Evolutionary conservation across 441 rosid species (phyloP).

Genomic region (Lepidium campestre): DNA sequence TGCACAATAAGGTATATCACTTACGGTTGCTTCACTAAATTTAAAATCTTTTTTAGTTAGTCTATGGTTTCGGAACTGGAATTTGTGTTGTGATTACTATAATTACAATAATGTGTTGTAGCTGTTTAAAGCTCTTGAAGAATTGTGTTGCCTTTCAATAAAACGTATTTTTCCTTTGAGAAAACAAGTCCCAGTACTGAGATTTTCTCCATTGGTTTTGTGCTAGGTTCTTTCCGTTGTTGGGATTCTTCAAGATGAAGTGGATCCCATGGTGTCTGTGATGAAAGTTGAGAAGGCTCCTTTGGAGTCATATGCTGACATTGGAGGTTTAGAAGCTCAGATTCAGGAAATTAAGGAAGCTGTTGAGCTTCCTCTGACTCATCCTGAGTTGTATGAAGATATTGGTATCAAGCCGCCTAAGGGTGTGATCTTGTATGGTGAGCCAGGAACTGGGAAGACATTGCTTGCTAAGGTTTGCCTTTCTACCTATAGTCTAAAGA

Average conservation of each 20-base stretch:
- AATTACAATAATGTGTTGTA: not conserved
- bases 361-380: constrained; percentile 95
- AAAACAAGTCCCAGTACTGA: not conserved
- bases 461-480: constrained; percentile 81
- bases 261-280: constrained; percentile 95
- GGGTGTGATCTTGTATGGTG: constrained; percentile 95
- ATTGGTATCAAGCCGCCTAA: constrained; percentile 95
- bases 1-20: constrained; percentile 80
- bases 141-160: not conserved
- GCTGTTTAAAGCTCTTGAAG: not conserved
- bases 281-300: constrained; percentile 99
- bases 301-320: constrained; percentile 89
- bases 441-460: constrained; percentile 96
- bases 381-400: constrained; percentile 93
- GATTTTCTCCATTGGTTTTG: not conserved
- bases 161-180: too few species aligned
- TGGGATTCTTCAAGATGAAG: constrained; percentile 94
- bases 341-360: constrained; percentile 97
- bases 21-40: not conserved
- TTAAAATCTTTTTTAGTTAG: not conserved
- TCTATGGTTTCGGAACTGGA: not conserved
- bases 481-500: not conserved
- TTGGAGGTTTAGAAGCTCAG: constrained; percentile 96
- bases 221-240: constrained; percentile 82
- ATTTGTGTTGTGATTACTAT: not conserved